These are phyloP conservation scores for Amauroascus niger DNA, from an alignment of 2,329 filamentous ascomycete species.

Conservation along the genomic window DNA sequence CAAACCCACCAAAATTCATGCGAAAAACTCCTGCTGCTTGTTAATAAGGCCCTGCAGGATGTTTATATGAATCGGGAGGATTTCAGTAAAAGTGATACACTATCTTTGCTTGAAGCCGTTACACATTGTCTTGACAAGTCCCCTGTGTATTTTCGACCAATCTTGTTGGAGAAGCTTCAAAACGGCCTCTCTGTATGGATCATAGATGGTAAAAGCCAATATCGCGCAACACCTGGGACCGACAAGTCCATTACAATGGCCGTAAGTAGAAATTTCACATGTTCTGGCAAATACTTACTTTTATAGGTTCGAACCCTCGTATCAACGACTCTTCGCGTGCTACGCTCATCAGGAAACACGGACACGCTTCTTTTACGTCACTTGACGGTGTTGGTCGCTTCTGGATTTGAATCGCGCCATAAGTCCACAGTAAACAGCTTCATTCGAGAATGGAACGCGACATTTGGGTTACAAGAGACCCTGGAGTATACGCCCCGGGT, in stretches of 20 bases:
- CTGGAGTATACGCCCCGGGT: conserved; percentile 58
- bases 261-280: conserved; percentile 23
- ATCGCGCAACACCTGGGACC: conserved; percentile 23
- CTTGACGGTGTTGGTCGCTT: conserved; percentile 43
- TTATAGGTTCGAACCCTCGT: conserved; percentile 28
- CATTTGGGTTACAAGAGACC: conserved; percentile 52
- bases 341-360: conserved; percentile 25
- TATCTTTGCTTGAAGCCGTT: conserved; percentile 46
- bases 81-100: conserved; percentile 33
- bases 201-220: conserved; percentile 24
- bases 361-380: conserved; percentile 39
- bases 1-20: not conserved
- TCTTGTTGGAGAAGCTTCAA: conserved; percentile 53
- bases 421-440: conserved; percentile 43
- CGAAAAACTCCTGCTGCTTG: conserved; percentile 15
- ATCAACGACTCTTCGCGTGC: conserved; percentile 24
- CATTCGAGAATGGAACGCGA: conserved; percentile 58
- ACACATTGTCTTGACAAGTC: conserved; percentile 45
- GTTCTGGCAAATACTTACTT: not conserved
- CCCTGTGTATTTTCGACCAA: conserved; percentile 43
- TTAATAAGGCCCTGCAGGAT: conserved; percentile 44
- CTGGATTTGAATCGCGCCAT: conserved; percentile 46
- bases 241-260: conserved; percentile 28
- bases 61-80: conserved; percentile 45
- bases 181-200: conserved; percentile 28